These are phyloP conservation scores for Phaeosphaeria sp. DNA, from an alignment of 2,329 filamentous ascomycete species.

Conservation along the genomic window DNA sequence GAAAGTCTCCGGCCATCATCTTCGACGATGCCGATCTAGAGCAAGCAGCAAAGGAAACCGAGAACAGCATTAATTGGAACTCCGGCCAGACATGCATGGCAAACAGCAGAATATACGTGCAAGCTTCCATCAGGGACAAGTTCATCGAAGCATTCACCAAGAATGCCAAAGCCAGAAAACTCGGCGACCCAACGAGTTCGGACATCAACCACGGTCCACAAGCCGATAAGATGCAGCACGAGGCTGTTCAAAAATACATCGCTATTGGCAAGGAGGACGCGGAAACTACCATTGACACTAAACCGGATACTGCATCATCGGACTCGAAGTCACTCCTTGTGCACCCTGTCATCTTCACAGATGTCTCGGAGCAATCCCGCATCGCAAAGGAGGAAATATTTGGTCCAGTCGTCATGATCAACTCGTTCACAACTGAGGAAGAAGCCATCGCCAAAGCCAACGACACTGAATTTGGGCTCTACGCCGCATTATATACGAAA, in stretches of 20 bases:
- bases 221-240: conserved; percentile 31
- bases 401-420: conserved; percentile 47
- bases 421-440: conserved; percentile 44
- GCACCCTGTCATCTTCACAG: conserved; percentile 56
- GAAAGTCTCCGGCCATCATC: conserved; percentile 83
- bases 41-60: conserved; percentile 67
- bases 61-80: conserved; percentile 59
- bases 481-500: conserved; percentile 47
- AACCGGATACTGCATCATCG: conserved; percentile 33
- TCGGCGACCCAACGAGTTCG: conserved; percentile 26
- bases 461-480: conserved; percentile 48
- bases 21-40: conserved; percentile 80
- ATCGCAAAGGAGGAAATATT: conserved; percentile 49
- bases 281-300: conserved; percentile 43
- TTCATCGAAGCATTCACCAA: conserved; percentile 30
- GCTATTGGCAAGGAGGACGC: conserved; percentile 52
- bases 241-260: conserved; percentile 32
- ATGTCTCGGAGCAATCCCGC: conserved; percentile 50
- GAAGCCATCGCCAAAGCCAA: conserved; percentile 48
- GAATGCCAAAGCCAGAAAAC: conserved; percentile 15
- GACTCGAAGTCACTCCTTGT: conserved; percentile 51
- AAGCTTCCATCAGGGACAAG: conserved; percentile 56
- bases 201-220: conserved; percentile 32
- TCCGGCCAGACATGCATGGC: conserved; percentile 67
- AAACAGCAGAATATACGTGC: conserved; percentile 64